Conservation (phyloP, 2,329 filamentous ascomycete species). For the Arthrocladium fulminans region DNA sequence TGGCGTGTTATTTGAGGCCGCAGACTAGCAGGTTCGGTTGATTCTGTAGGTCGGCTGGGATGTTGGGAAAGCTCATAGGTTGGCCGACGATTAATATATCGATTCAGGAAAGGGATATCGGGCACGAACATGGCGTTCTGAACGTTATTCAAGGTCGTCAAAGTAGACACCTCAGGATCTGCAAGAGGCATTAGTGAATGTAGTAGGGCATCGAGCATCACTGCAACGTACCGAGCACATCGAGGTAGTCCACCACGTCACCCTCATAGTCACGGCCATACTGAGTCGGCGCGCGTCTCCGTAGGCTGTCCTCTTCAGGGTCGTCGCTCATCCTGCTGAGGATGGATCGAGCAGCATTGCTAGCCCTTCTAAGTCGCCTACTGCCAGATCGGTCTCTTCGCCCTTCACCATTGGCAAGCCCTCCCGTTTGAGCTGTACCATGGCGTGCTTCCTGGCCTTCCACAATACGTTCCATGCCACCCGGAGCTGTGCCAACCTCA, state of each 20-base stretch:
- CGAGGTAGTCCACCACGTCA: slow-evolving; percentile 57
- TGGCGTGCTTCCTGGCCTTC: slow-evolving; percentile 9
- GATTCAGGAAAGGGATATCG: slow-evolving; percentile 51
- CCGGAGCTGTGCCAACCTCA: slow-evolving; percentile 4
- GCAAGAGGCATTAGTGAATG: slow-evolving; percentile 22
- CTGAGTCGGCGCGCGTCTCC: background rate
- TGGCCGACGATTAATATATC: slow-evolving; percentile 64
- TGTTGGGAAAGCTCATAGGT: slow-evolving; percentile 55
- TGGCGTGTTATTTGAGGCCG: slow-evolving; percentile 5
- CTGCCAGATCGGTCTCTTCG: slow-evolving; percentile 10
- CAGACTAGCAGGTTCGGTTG: background rate
- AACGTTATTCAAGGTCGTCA: slow-evolving; percentile 78
- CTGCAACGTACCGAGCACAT: slow-evolving; percentile 55
- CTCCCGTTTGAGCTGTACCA: background rate
- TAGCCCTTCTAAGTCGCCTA: slow-evolving; percentile 15
- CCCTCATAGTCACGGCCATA: slow-evolving; percentile 46
- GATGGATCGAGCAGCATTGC: slow-evolving; percentile 20
- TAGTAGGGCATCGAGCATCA: background rate
- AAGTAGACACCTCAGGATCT: slow-evolving; percentile 76
- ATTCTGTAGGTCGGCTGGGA: background rate
- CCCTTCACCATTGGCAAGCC: background rate
- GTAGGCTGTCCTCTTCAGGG: slow-evolving; percentile 9
- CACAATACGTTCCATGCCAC: slow-evolving; percentile 14
- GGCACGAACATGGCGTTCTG: slow-evolving; percentile 85
- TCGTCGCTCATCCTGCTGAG: slow-evolving; percentile 18